Percentiles rank a stretch among this genome's conserved stretches.
Evolutionary conservation across 2,329 filamentous ascomycete genomes (phyloP).

Genomic region (Xylaria multiplex): DNA sequence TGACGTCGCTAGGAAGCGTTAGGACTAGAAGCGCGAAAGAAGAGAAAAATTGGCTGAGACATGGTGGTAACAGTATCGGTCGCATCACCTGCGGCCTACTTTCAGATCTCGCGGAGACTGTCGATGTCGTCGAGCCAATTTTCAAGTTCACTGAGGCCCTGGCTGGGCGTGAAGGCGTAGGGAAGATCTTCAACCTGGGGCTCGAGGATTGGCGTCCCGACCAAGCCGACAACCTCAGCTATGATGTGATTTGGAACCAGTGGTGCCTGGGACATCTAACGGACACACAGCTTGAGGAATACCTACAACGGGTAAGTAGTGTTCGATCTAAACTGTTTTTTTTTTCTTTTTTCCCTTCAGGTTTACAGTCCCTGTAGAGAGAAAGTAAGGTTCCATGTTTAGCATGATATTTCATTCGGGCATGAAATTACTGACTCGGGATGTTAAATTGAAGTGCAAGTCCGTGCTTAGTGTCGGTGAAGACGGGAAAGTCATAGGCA

Average conservation of each 20-base stretch:
- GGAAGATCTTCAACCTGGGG: slow-evolving; percentile 75
- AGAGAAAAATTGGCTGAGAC: slow-evolving; percentile 26
- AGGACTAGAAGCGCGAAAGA: neutral
- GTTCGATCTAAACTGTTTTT: neutral
- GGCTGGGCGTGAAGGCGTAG: slow-evolving; percentile 64
- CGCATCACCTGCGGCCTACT: slow-evolving; percentile 82
- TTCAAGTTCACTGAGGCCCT: slow-evolving; percentile 79
- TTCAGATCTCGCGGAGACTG: slow-evolving; percentile 71
- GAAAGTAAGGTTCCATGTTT: slow-evolving; percentile 2
- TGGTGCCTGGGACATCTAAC: slow-evolving; percentile 89
- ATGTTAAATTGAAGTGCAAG: slow-evolving; percentile 56
- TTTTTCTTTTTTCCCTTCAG: neutral
- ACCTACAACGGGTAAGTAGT: slow-evolving; percentile 60
- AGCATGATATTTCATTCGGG: neutral
- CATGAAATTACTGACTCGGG: slow-evolving; percentile 1
- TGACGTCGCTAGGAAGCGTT: neutral
- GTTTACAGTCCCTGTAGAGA: slow-evolving; percentile 7
- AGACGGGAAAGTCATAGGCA: slow-evolving; percentile 50
- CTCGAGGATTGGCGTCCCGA: slow-evolving; percentile 74
- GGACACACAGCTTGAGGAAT: slow-evolving; percentile 75
- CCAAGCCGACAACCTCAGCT: slow-evolving; percentile 58
- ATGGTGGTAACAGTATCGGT: slow-evolving; percentile 71
- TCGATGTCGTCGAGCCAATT: slow-evolving; percentile 89
- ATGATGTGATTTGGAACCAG: slow-evolving; percentile 89
- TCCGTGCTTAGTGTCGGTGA: slow-evolving; percentile 50